These are phyloP conservation scores for Actinomortierella wolfii DNA, from an alignment of 371 early-diverging fungal species.

Conservation along the genomic window DNA sequence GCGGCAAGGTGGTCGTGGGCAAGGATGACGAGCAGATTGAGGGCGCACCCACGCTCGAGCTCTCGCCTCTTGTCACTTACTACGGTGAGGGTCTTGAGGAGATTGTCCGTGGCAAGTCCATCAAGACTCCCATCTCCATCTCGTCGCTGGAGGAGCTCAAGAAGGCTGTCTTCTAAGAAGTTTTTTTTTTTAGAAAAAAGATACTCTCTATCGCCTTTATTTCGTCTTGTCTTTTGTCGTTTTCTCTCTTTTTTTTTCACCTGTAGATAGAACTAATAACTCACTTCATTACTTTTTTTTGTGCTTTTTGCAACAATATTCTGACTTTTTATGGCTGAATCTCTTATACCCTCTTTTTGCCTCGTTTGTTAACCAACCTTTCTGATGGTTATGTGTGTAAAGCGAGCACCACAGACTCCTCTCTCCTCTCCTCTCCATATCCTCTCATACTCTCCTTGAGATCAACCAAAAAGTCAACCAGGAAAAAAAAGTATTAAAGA, in stretches of 20 bases:
- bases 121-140: conserved; percentile 29
- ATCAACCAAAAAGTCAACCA: conserved; percentile 16
- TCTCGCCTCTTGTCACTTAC: conserved; percentile 91
- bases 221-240: background rate
- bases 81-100: conserved; percentile 90
- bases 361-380: too few relatives aligned
- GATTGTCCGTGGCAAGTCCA: conserved; percentile 31
- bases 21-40: conserved; percentile 50
- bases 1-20: conserved; percentile 73
- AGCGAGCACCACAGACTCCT: too few relatives aligned
- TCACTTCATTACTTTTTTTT: conserved; percentile 1
- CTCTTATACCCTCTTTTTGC: too few relatives aligned
- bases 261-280: background rate
- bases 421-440: too few relatives aligned
- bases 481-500: background rate
- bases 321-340: too few relatives aligned
- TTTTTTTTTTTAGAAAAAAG: background rate
- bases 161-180: conserved; percentile 24
- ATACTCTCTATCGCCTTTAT: background rate
- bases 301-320: too few relatives aligned
- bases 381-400: too few relatives aligned
- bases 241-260: background rate
- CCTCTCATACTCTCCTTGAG: too few relatives aligned
- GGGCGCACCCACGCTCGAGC: conserved; percentile 68
- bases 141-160: conserved; percentile 31